Conservation (phyloP, 495 filamentous ascomycete species). For the Sordaria brevicollis region DNA sequence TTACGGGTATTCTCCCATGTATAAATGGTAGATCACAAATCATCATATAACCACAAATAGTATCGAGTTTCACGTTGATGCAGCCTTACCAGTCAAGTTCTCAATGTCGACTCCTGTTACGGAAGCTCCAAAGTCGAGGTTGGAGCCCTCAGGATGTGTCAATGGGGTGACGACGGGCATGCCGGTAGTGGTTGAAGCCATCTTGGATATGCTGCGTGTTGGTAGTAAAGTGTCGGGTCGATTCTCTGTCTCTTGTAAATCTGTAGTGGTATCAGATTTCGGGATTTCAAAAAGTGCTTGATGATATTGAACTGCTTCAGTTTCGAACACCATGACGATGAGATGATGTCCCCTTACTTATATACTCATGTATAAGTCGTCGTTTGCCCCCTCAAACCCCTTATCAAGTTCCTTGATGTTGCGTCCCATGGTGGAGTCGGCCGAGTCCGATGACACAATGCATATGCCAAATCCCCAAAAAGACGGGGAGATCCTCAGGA, state of each 20-base stretch:
- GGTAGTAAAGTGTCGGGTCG: background rate
- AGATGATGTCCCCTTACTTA: background rate
- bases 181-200: background rate
- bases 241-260: background rate
- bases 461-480: background rate
- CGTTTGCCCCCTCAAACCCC: background rate
- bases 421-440: background rate
- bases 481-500: background rate
- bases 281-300: background rate
- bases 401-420: background rate
- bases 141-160: constrained; percentile 32
- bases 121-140: constrained; percentile 49
- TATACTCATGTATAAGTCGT: background rate
- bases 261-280: background rate
- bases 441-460: background rate
- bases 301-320: background rate
- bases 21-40: constrained; percentile 6
- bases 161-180: constrained; percentile 29
- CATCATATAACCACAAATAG: constrained; percentile 8
- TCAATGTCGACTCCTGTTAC: constrained; percentile 48
- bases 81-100: constrained; percentile 41
- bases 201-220: background rate
- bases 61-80: background rate
- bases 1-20: constrained; percentile 39
- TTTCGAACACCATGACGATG: background rate